Base-by-base conservation (phyloP, 805 yeast species). In the Tetrapisispora arboricola region DNA sequence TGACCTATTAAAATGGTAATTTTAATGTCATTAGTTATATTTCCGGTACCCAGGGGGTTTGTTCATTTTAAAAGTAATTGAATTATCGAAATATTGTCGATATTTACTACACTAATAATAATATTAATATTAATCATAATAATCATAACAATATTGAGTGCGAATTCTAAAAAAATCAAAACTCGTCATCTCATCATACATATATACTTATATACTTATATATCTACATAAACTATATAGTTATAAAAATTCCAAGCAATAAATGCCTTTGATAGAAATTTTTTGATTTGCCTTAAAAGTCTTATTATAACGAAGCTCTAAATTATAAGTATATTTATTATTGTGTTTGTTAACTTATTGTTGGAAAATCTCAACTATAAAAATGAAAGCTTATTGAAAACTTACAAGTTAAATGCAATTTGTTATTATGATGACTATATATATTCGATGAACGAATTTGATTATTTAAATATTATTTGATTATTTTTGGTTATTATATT, bases 1-100 rank as follows among this genome's bases (percentile, higher is more conserved):
- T 45, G 61, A 61, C 44, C 44, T 61, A 39, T 49, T 58, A 44
- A 43, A 58, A 41, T 60, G 64, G 65, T 60, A 54, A 53, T 19
- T 34, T 36, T 39, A 22, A 18, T 16, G 10, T 7, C 24, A 9
- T 15, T 32, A 13, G 26, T 32, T 6, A 18, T 15, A n/a, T 28
- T 28, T n/a, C 7, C 7, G 17, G 25, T 20, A 21, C 35, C 17
- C 25, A 18, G 25, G 25, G 24, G 25, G 25, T 28, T 18, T 13
- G 15, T 15, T 28, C 31, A 28, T 28, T 28, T 15, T 18, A 28
- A 28, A 9, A 9, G n/a, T n/a, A 28, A 28, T n/a, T 6, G 15
- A n/a, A 28, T 28, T 28, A 28, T 15, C 31, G 13, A n/a, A 28
- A 4, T 6, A 6, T n/a, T n/a, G n/a, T n/a, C n/a, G n/a, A n/a